phyloP scores from a whole-genome alignment of 352 stramenopile genomes.

The Plasmopara halstedii region DNA sequence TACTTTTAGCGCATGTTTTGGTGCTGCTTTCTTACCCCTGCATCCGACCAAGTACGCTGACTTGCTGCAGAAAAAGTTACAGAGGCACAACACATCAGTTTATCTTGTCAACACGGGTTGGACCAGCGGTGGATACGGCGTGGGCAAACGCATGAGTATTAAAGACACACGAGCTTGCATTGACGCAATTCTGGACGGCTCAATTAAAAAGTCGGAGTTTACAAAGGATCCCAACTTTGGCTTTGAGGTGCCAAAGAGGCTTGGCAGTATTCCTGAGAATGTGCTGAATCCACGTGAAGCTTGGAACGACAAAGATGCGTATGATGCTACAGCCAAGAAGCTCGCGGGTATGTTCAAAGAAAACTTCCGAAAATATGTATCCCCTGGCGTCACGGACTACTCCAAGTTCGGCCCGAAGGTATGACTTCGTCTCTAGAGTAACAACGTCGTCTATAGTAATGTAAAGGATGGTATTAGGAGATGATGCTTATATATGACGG shows the following conservation, averaged over 20 bases:
- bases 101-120: conserved; percentile 98
- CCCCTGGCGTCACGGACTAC: conserved; percentile 93
- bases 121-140: conserved; percentile 93
- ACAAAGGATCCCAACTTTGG: conserved; percentile 89
- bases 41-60: conserved; percentile 97
- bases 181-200: conserved; percentile 95
- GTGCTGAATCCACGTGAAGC: conserved; percentile 90
- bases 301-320: conserved; percentile 89
- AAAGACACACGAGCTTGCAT: conserved; percentile 95
- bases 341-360: conserved; percentile 94
- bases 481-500: no score
- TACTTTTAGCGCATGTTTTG: conserved; percentile 97
- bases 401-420: conserved; percentile 90
- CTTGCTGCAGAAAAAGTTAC: conserved; percentile 94
- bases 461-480: no score
- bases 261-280: conserved; percentile 79
- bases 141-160: conserved; percentile 97
- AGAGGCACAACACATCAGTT: conserved; percentile 90
- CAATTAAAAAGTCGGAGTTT: conserved; percentile 87
- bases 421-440: conserved; percentile 24
- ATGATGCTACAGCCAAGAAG: conserved; percentile 89
- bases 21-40: conserved; percentile 95
- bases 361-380: conserved; percentile 97
- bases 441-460: background rate
- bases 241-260: conserved; percentile 87